Base-by-base conservation (phyloP, 2,329 filamentous ascomycete genomes). In the Beauveria caledonica region DNA sequence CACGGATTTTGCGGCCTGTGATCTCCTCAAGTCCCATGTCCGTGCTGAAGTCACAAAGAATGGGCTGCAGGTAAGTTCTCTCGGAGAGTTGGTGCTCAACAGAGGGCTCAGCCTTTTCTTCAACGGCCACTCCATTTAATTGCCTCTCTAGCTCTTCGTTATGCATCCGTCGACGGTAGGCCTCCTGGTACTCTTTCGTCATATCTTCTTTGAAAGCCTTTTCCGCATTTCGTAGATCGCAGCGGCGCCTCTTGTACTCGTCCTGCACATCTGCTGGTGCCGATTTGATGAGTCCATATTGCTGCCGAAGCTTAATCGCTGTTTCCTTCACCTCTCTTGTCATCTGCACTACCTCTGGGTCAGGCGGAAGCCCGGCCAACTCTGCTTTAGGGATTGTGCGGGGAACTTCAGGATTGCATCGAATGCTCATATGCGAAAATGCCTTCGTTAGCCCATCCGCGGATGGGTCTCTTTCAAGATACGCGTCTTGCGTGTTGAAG, bases 121-220 rank as follows among this genome's bases (percentile, higher is more conserved):
- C 40, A 40, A 19, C 17, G 23, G 17, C 23, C 21, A 53, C 25
- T 46, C 60, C 49, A 27, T 42, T 59, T 21, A 55, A 23, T 29
- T 62, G 60, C 49, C 44, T 58, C 55, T 62, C 53, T 33, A 62
- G 42, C 60, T 59, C 55, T 52, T 62, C 29, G 25, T 60, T 60
- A 27, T 60, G 39, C 23, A 60, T 60, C 21, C 40, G 23, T 36
- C 40, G 36, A 27, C 49, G 48, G 44, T 46, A 62, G 36, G 56
- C 55, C 25, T 62, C 60, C 23, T 60, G 21, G 29, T 60, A 62
- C 21, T n/a, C 55, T 42, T 62, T 62, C 1, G 21, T 60, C 33
- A 62, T 62, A 55, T 62, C 29, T 9, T 45, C 56, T 27, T 51
- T 55, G 29, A 55, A 62, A 62, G 50, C 56, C 36, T 62, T 59